Percentiles rank a stretch among this genome's conserved stretches.
phyloP scores from a whole-genome alignment of 2,329 filamentous ascomycete genomes.

The Pestalotiopsis sp. region DNA sequence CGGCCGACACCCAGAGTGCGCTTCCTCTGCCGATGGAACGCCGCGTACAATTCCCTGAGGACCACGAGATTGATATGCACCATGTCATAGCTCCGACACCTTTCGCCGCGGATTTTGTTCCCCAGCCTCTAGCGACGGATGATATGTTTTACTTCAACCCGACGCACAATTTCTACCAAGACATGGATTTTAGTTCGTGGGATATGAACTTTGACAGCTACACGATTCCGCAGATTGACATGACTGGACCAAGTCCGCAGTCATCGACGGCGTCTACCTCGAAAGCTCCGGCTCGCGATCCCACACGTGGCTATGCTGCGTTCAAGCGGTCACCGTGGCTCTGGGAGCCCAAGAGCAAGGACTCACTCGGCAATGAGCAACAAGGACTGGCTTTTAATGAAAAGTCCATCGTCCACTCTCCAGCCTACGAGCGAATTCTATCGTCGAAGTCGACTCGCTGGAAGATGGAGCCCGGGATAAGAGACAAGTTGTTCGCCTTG shows the following conservation, averaged over 20 bases:
- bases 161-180: conserved; percentile 29
- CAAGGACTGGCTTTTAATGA: conserved; percentile 25
- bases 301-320: conserved; percentile 30
- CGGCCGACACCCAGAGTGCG: not conserved
- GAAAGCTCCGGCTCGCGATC: conserved; percentile 23
- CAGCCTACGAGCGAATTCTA: conserved; percentile 19
- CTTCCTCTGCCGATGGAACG: not conserved
- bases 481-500: conserved; percentile 29
- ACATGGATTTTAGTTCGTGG: conserved; percentile 33
- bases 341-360: conserved; percentile 32
- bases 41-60: not conserved
- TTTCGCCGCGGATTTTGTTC: conserved; percentile 2
- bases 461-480: conserved; percentile 20
- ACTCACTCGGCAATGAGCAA: conserved; percentile 25
- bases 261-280: conserved; percentile 24
- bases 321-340: conserved; percentile 36
- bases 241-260: conserved; percentile 27
- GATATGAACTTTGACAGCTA: conserved; percentile 32
- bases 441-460: conserved; percentile 15
- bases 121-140: conserved; percentile 1
- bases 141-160: conserved; percentile 29
- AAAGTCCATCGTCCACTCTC: conserved; percentile 19
- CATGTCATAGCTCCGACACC: conserved; percentile 4
- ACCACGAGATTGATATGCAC: not conserved
- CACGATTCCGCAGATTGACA: conserved; percentile 27